These are phyloP conservation scores for Pichia sp. DNA, from an alignment of 1,139 yeast species.

Conservation along the genomic window DNA sequence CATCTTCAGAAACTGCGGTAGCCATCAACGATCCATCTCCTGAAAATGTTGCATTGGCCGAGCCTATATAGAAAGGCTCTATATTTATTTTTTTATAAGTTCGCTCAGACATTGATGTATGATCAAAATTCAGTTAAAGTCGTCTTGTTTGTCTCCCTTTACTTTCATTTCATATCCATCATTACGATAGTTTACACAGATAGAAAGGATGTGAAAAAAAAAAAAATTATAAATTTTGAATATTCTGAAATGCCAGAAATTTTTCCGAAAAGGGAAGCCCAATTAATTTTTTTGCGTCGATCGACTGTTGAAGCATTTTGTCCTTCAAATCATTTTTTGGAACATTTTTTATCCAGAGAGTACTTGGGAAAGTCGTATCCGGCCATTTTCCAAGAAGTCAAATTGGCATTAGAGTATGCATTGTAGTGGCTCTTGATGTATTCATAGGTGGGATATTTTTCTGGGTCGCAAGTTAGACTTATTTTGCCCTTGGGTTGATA, in stretches of 20 bases:
- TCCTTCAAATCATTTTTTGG: background rate
- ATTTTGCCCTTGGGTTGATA: slow-evolving; percentile 49
- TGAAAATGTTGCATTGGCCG: slow-evolving; percentile 68
- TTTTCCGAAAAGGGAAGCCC: background rate
- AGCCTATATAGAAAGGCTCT: slow-evolving; percentile 82
- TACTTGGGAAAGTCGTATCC: slow-evolving; percentile 36
- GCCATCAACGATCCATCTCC: slow-evolving; percentile 67
- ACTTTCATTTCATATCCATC: background rate
- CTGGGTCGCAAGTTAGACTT: slow-evolving; percentile 53
- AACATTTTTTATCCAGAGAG: slow-evolving; percentile 6
- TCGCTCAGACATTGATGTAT: slow-evolving; percentile 21
- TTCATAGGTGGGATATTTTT: slow-evolving; percentile 49
- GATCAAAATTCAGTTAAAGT: too few relatives aligned
- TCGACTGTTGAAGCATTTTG: background rate
- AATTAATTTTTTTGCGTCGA: background rate
- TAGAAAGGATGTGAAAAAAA: background rate
- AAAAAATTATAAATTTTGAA: slow-evolving; percentile 5
- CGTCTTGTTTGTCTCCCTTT: background rate
- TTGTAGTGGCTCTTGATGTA: slow-evolving; percentile 47
- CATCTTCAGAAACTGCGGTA: slow-evolving; percentile 74
- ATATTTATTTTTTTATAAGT: slow-evolving; percentile 42
- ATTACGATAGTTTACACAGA: background rate
- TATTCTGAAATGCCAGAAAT: background rate
- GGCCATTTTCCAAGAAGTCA: slow-evolving; percentile 39
- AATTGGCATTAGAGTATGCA: slow-evolving; percentile 47